Conservation (phyloP, 2,329 filamentous ascomycete species). For the Pleurostoma richardsiae region DNA sequence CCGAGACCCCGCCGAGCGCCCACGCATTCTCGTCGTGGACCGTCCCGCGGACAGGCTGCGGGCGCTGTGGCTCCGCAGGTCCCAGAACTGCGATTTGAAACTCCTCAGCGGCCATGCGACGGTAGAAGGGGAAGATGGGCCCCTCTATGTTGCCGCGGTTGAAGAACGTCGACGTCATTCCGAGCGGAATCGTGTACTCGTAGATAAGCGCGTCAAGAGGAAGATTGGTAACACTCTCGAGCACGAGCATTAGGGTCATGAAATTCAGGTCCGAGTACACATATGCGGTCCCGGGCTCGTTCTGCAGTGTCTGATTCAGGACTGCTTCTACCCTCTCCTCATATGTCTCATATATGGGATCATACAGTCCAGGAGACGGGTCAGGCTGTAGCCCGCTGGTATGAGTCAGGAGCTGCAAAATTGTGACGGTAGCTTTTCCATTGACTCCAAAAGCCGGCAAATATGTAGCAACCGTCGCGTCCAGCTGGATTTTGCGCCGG, state of each 20-base stretch:
- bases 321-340: slow-evolving; percentile 18
- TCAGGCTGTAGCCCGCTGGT: slow-evolving; percentile 24
- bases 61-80: slow-evolving; percentile 21
- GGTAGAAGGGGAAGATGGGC: slow-evolving; percentile 12
- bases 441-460: slow-evolving; percentile 23
- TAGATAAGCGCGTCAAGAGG: slow-evolving; percentile 18
- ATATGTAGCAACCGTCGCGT: slow-evolving; percentile 21
- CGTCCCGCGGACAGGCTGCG: slow-evolving; percentile 29
- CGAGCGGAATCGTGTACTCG: slow-evolving; percentile 16
- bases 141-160: slow-evolving; percentile 25
- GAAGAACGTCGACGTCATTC: slow-evolving; percentile 24
- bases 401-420: slow-evolving; percentile 25
- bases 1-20: slow-evolving; percentile 24
- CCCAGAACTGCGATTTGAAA: slow-evolving; percentile 23
- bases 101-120: slow-evolving; percentile 21
- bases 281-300: slow-evolving; percentile 19
- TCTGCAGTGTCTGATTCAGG: slow-evolving; percentile 16
- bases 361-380: slow-evolving; percentile 18
- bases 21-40: slow-evolving; percentile 30
- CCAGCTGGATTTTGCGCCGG: slow-evolving; percentile 13
- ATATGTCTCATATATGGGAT: slow-evolving; percentile 15
- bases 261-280: slow-evolving; percentile 28
- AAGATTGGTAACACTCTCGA: slow-evolving; percentile 19
- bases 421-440: slow-evolving; percentile 25
- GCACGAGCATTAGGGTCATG: slow-evolving; percentile 22